Evolutionary conservation across 2,329 filamentous ascomycete species (phyloP).

Genomic region (Stagonosporopsis chrysanthemi): DNA sequence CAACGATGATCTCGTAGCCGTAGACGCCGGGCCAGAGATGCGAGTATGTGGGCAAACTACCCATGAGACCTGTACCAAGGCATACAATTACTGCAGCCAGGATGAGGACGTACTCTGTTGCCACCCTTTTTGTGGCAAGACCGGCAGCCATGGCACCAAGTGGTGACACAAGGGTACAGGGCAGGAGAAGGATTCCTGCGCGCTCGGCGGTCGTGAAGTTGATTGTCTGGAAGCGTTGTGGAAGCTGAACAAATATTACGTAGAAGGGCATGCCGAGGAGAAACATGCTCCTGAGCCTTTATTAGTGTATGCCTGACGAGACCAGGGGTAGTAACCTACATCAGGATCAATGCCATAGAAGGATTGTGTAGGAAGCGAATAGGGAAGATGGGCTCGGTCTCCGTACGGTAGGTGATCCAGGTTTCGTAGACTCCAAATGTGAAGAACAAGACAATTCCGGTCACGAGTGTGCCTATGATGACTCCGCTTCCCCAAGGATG

Average conservation of each 20-base stretch:
- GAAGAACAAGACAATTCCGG: conserved; percentile 34
- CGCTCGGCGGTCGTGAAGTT: conserved; percentile 42
- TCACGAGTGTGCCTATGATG: conserved; percentile 40
- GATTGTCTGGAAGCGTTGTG: conserved; percentile 44
- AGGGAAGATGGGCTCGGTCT: conserved; percentile 39
- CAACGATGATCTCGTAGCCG: conserved; percentile 41
- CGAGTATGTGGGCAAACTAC: conserved; percentile 33
- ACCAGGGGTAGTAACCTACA: conserved; percentile 22
- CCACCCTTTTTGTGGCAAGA: conserved; percentile 26
- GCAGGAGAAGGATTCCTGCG: conserved; percentile 41
- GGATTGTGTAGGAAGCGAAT: conserved; percentile 37
- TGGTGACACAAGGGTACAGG: conserved; percentile 36
- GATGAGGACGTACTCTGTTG: conserved; percentile 35
- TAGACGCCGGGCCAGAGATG: conserved; percentile 32
- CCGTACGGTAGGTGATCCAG: conserved; percentile 37
- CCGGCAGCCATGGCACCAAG: conserved; percentile 39
- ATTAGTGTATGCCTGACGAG: background rate
- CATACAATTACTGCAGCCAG: conserved; percentile 28
- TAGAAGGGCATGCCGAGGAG: conserved; percentile 42
- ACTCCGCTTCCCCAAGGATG: conserved; percentile 37
- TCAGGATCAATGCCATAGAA: conserved; percentile 29
- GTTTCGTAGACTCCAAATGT: conserved; percentile 39
- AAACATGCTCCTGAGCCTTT: conserved; percentile 30
- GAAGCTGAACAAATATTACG: conserved; percentile 40
- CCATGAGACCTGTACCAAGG: conserved; percentile 38